These are phyloP conservation scores for Gymnopilus dilepis DNA, from an alignment of 768 basidiomycete genomes.

Conservation along the genomic window DNA sequence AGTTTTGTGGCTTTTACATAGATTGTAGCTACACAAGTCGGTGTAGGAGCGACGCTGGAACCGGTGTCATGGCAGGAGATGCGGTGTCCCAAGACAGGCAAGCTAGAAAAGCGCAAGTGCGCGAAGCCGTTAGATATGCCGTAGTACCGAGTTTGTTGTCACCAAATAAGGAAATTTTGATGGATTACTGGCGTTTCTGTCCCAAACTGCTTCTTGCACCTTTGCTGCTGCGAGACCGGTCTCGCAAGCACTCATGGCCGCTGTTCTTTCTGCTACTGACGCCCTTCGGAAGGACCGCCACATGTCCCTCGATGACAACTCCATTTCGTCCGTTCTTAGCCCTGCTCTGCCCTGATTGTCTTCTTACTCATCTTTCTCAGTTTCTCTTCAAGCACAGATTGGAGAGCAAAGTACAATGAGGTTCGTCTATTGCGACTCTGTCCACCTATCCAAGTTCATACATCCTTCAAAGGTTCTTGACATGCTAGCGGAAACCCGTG, in stretches of 20 bases:
- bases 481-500: constrained; percentile 82
- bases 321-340: constrained; percentile 52
- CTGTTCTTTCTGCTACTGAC: constrained; percentile 66
- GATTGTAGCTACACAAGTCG: constrained; percentile 3
- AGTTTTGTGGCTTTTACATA: constrained; percentile 25
- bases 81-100: constrained; percentile 84
- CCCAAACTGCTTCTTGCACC: constrained; percentile 21
- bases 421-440: constrained; percentile 31
- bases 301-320: constrained; percentile 71
- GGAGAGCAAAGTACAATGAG: constrained; percentile 82
- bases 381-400: constrained; percentile 65
- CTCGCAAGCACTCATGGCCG: constrained; percentile 53
- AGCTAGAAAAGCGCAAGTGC: constrained; percentile 82
- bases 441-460: constrained; percentile 8
- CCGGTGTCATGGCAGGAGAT: constrained; percentile 92
- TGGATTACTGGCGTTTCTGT: constrained; percentile 22
- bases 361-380: constrained; percentile 41
- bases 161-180: constrained; percentile 36
- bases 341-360: constrained; percentile 11
- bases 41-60: constrained; percentile 77
- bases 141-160: constrained; percentile 25
- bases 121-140: constrained; percentile 79
- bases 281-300: constrained; percentile 61
- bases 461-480: constrained; percentile 59
- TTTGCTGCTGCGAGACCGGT: constrained; percentile 25